phyloP scores from a whole-genome alignment of 2,329 filamentous ascomycete species.

The Tolypocladium cylindrosporum region DNA sequence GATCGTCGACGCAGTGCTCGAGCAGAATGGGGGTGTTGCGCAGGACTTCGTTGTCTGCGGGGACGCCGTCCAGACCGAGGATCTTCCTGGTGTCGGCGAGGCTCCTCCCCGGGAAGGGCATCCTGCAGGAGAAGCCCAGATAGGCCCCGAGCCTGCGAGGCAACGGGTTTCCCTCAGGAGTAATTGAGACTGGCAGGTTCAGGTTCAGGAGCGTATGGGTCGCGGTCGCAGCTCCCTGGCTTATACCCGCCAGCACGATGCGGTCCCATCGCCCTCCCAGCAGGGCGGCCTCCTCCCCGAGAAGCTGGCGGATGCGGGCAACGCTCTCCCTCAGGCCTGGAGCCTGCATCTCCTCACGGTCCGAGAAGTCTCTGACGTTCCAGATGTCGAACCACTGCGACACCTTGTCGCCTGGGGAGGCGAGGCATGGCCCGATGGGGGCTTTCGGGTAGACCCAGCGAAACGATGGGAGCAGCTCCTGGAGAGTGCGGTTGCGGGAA shows the following conservation, averaged over 20 bases:
- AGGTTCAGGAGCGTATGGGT: conserved; percentile 27
- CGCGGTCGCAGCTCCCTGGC: conserved; percentile 33
- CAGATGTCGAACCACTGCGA: conserved; percentile 44
- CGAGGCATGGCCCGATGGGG: conserved; percentile 17
- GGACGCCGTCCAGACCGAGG: conserved; percentile 15
- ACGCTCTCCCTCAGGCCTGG: conserved; percentile 30
- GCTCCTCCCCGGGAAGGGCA: conserved; percentile 22
- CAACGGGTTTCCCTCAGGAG: neutral
- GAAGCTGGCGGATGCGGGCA: conserved; percentile 17
- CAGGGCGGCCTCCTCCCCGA: conserved; percentile 22
- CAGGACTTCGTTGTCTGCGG: conserved; percentile 20
- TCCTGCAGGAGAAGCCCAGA: conserved; percentile 26
- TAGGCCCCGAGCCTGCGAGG: conserved; percentile 17
- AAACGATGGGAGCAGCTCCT: conserved; percentile 31
- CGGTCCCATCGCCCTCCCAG: conserved; percentile 26
- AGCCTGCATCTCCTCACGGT: conserved; percentile 32
- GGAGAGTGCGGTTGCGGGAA: conserved; percentile 21
- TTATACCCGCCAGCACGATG: conserved; percentile 35
- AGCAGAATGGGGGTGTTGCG: conserved; percentile 32
- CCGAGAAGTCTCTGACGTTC: conserved; percentile 27
- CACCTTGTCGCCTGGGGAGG: conserved; percentile 8
- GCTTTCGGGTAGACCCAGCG: conserved; percentile 41
- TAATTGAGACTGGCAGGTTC: conserved; percentile 6
- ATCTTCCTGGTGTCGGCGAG: conserved; percentile 20
- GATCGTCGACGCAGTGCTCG: conserved; percentile 34